A percentile compares a stretch with the other conserved stretches of the same genome.
Conservation (phyloP, 768 basidiomycete genomes). For the Cystobasidium onofrii region DNA sequence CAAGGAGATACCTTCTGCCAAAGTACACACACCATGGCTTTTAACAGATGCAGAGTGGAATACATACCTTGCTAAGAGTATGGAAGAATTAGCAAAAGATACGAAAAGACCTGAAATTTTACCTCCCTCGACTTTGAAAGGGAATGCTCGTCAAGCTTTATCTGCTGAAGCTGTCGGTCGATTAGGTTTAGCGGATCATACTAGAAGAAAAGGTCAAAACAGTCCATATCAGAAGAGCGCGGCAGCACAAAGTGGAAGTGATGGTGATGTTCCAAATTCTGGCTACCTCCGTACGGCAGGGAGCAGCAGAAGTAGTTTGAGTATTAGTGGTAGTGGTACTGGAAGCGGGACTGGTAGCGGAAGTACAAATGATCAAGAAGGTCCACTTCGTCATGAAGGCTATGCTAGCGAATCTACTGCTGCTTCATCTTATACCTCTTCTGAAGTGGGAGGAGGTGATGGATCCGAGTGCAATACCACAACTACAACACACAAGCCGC, state of each 20-base stretch:
- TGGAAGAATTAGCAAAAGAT: conserved; percentile 3
- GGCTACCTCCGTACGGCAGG: background rate
- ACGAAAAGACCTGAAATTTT: conserved; percentile 21
- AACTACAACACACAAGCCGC: too few relatives aligned
- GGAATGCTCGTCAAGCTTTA: conserved; percentile 36
- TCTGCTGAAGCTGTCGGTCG: conserved; percentile 5
- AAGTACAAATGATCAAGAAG: background rate
- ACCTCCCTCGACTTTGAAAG: conserved; percentile 34
- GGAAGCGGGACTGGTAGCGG: background rate
- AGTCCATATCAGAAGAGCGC: background rate
- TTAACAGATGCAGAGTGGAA: conserved; percentile 29
- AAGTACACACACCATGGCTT: conserved; percentile 30
- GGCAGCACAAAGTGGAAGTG: background rate
- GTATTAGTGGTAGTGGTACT: background rate
- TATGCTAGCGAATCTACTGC: background rate
- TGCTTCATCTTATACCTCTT: background rate
- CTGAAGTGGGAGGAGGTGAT: background rate
- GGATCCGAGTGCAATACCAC: background rate
- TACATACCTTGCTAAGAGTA: conserved; percentile 29
- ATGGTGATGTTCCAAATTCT: background rate
- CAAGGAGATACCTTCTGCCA: background rate
- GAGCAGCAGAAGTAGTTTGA: background rate
- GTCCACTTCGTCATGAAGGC: background rate
- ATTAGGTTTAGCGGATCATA: background rate
- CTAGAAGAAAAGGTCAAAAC: background rate